Evolutionary conservation across 2,329 filamentous ascomycete species (phyloP).

Genomic region (Aspergillus arachidicola): DNA sequence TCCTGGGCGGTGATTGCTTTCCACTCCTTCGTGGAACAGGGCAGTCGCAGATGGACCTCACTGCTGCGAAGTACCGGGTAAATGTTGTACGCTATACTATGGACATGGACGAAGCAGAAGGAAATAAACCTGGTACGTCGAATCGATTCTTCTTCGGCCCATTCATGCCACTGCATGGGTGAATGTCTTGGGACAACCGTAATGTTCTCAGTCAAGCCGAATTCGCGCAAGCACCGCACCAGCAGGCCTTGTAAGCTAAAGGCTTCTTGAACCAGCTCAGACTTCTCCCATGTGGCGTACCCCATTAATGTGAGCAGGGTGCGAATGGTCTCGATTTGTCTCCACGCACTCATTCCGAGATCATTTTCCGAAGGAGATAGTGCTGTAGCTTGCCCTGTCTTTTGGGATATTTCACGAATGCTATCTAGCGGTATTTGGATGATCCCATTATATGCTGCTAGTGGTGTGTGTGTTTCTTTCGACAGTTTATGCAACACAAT

Average conservation of each 20-base stretch:
- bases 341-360: constrained; percentile 21
- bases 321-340: constrained; percentile 33
- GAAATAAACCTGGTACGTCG: constrained; percentile 41
- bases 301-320: constrained; percentile 36
- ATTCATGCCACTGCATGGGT: constrained; percentile 37
- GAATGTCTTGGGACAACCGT: constrained; percentile 25
- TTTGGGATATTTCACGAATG: constrained; percentile 19
- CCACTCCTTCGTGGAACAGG: constrained; percentile 42
- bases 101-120: constrained; percentile 43
- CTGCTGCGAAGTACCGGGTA: constrained; percentile 41
- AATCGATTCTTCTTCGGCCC: constrained; percentile 39
- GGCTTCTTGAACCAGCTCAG: constrained; percentile 35
- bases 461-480: constrained; percentile 22
- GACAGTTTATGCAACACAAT: constrained; percentile 65
- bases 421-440: constrained; percentile 23
- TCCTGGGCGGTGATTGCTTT: constrained; percentile 33
- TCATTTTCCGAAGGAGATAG: constrained; percentile 15
- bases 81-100: constrained; percentile 43
- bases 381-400: constrained; percentile 13
- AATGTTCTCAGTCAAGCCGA: constrained; percentile 30
- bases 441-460: constrained; percentile 18
- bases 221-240: constrained; percentile 33
- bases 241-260: constrained; percentile 34
- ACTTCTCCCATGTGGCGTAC: constrained; percentile 36
- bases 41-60: constrained; percentile 40